Base-by-base conservation (phyloP, 2,329 filamentous ascomycete species). In the Neocucurbitaria cava region DNA sequence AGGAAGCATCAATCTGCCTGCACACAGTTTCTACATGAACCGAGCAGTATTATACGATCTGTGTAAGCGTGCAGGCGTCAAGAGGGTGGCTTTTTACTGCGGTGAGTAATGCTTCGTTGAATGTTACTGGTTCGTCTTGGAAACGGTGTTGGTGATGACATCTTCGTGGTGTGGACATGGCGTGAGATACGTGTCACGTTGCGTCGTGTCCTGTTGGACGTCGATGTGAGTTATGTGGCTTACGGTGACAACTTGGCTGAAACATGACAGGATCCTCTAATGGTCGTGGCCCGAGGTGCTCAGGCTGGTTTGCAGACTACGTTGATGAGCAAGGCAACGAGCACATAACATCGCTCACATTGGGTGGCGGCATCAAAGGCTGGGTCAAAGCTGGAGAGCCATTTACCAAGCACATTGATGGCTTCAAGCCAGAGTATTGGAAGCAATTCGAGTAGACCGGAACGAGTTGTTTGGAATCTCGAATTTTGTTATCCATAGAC, bases 1-100 rank as follows among this genome's bases (percentile, higher is more conserved):
- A 21, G 78, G 78, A n/a, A 78, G 76, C 59, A 62, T 81, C 28
- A 81, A 81, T 54, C 68, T 81, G 36, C 79, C 79, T n/a, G 79
- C 79, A 0, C 78, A 81, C 45, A 75, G 74, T 36, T 81, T 81
- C 67, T 80, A 76, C 64, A 70, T 75, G 73, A 81, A 81, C 58
- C 65, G 75, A 38, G 77, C 68, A 1, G 74, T 75, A n/a, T 64
- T 81, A 48, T 78, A 78, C 35, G 71, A 78, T 48, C 56, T 81
- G 28, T 78, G 76, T 46, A 78, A 76, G 56, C 72, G 79, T 46
- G 75, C 77, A 7, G 78, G 78, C 33, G 72, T 81, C 15, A 77
- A 76, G 50, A 74, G 75, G 64, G 78, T 81, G 1, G 78, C 79
- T 5, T 81, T 81, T 59, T 80, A 79, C 23, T 81, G 79, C 61